A percentile compares a stretch with the other conserved stretches of the same genome.
phyloP scores from a whole-genome alignment of 129 eudicot species.

The Silybum marianum region DNA sequence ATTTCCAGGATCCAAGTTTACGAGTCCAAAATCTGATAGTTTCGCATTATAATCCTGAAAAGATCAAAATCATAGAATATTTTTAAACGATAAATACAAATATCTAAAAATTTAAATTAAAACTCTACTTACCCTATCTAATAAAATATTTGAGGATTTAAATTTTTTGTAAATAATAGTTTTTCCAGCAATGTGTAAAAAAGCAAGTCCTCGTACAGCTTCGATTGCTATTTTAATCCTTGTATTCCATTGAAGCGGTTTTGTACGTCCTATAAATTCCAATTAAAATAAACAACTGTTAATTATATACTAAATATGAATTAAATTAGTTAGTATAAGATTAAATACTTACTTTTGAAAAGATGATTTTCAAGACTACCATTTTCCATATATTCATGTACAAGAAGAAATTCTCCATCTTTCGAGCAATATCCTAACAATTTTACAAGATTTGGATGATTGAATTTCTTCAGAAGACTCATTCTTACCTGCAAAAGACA shows the following conservation, averaged over 20 bases:
- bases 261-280: background rate
- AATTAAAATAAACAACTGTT: background rate
- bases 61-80: background rate
- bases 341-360: conserved; percentile 54
- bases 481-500: conserved; percentile 61
- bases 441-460: conserved; percentile 75
- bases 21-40: conserved; percentile 29
- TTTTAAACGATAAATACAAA: background rate
- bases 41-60: conserved; percentile 35
- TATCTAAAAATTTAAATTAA: background rate
- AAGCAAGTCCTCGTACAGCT: conserved; percentile 8
- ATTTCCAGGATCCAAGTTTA: conserved; percentile 11
- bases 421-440: conserved; percentile 79
- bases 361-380: conserved; percentile 74
- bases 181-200: conserved; percentile 12
- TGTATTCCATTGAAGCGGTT: conserved; percentile 12
- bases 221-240: conserved; percentile 12
- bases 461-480: conserved; percentile 60
- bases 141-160: conserved; percentile 9
- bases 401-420: conserved; percentile 56
- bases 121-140: conserved; percentile 12
- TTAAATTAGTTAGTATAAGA: background rate
- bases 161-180: conserved; percentile 53
- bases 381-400: conserved; percentile 69
- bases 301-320: background rate